A percentile compares a stretch with the other conserved stretches of the same genome.
Evolutionary conservation across 139 green algal species (phyloP).

Genomic region (Chlamydomonas incerta): DNA sequence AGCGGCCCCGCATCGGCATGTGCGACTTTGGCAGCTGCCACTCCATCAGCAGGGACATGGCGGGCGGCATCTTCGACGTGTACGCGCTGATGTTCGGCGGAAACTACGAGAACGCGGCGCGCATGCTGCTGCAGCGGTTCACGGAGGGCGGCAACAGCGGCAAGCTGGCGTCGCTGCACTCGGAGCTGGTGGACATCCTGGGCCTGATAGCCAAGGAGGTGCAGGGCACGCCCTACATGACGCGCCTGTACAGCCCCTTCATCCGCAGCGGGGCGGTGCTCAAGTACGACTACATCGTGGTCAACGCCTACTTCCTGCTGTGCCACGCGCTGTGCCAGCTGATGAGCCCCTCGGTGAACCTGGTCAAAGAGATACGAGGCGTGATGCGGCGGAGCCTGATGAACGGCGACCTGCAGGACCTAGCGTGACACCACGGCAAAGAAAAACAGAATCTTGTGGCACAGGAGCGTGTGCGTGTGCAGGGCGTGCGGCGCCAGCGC

Average conservation of each 20-base stretch:
- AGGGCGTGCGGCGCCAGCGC: background rate
- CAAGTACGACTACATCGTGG: background rate
- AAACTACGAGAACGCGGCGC: background rate
- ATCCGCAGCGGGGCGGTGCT: background rate
- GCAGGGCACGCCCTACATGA: background rate
- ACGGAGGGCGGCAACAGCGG: background rate
- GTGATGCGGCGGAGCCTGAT: background rate
- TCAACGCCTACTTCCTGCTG: background rate
- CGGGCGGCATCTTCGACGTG: background rate
- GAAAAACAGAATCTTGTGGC: background rate
- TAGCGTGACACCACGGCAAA: background rate
- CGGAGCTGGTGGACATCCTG: background rate
- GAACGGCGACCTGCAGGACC: background rate
- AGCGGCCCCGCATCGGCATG: background rate
- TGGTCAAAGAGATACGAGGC: background rate
- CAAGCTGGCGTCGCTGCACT: background rate
- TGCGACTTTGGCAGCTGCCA: background rate
- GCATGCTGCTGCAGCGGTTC: background rate
- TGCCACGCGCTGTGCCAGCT: background rate
- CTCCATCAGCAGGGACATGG: background rate
- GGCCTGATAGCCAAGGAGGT: background rate
- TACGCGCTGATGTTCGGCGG: background rate
- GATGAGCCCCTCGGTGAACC: background rate
- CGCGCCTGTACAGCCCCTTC: background rate
- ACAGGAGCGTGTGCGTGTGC: background rate